Evolutionary conservation across 768 basidiomycete species (phyloP).

Genomic region (Lactarius sp.): DNA sequence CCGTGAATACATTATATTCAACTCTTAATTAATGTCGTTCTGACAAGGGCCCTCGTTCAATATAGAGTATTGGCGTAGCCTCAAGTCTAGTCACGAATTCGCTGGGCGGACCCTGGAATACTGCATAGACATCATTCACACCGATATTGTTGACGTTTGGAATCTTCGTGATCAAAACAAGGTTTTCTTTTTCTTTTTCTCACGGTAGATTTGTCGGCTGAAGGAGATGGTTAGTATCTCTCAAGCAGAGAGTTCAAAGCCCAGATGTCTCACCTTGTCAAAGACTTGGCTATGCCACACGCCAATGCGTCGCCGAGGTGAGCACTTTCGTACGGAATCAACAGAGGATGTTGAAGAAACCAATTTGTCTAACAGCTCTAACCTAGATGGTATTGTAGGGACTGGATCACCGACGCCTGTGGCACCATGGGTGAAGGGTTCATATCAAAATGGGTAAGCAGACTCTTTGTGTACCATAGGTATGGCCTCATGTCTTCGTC

Average conservation of each 20-base stretch:
- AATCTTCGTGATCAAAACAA: neutral
- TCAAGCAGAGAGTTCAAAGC: too few species aligned
- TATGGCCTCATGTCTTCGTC: neutral
- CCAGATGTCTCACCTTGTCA: too few species aligned
- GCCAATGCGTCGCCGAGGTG: too few species aligned
- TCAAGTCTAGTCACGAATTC: neutral
- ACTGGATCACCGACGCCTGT: too few species aligned
- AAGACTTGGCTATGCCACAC: too few species aligned
- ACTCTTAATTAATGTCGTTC: neutral
- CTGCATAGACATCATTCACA: neutral
- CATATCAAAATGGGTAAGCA: too few species aligned
- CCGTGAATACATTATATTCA: too few species aligned
- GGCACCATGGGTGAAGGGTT: too few species aligned
- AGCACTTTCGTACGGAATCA: too few species aligned
- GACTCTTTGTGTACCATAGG: neutral
- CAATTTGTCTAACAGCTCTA: neutral
- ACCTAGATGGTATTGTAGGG: neutral
- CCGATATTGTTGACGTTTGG: neutral
- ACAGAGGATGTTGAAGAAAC: neutral
- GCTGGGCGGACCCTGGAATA: neutral
- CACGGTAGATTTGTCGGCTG: neutral
- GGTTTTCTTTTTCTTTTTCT: neutral
- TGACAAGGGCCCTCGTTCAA: neutral
- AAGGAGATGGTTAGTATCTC: neutral
- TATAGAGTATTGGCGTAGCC: slow-evolving; percentile 12